Base-by-base conservation (phyloP, 2,329 filamentous ascomycete species). In the Incumbomyces lentus region DNA sequence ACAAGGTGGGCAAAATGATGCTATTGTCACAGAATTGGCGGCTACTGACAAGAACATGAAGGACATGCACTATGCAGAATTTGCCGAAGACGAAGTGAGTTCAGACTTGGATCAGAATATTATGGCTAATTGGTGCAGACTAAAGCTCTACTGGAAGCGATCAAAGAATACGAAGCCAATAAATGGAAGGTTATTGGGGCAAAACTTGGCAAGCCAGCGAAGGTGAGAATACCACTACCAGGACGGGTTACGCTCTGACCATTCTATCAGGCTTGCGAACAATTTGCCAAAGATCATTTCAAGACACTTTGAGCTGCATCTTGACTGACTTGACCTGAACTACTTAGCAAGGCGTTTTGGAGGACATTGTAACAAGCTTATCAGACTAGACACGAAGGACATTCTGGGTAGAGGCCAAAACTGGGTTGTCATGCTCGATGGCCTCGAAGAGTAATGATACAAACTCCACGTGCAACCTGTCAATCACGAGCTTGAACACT, bases 11-110 rank as follows among this genome's bases (percentile, higher is more conserved):
- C 54, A 39, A 22, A n/a, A 19, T 13, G 17, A 17, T 42, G 38
- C 40, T 30, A 41, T 34, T 14, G 34, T 46, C 10, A 26, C 19
- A 16, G 37, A 45, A 37, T 55, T 31, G 54, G 37, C 49, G 11
- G 30, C 14, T 45, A 39, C 60, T 64, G 49, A 64, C 52, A 38
- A 46, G 39, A 44, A 26, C 37, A 49, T 59, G 33, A 35, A 92
- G 86, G 92, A 98, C 59, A 98, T 98, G 92, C 92, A 98, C 64
- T 96, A 96, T 64, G 92, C 92, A 55, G 92, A 96, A 63, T 96
- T 98, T 64, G 89, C 86, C 41, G 90, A 95, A 71, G 88, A 96
- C 62, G 92, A 95, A 79, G 87, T 93, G 76, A 64, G 71, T 52
- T 36, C 39, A 32, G 38, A 44, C 14, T 26, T 31, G 19, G 41